phyloP scores from a whole-genome alignment of 73 alveolate genomes.

The Tetrahymena thermophila region DNA sequence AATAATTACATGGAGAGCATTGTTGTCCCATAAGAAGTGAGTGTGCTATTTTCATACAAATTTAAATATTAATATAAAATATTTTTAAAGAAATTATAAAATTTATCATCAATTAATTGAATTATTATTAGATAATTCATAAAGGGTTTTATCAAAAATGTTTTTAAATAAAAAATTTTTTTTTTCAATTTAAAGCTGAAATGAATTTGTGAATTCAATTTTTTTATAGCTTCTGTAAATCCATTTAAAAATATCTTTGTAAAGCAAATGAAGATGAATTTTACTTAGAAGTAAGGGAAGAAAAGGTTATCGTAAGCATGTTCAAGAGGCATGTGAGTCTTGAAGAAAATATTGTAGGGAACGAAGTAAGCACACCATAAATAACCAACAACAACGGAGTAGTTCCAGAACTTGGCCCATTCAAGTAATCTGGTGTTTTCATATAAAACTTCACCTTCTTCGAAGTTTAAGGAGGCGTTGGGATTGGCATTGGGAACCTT shows the following conservation, averaged over 20 bases:
- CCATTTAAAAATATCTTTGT: too few relatives aligned
- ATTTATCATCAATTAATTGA: background rate
- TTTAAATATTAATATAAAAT: background rate
- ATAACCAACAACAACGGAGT: constrained; percentile 37
- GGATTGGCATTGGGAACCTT: constrained; percentile 79
- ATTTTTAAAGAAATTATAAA: too few relatives aligned
- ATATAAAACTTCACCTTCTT: constrained; percentile 71
- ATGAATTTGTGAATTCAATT: too few relatives aligned
- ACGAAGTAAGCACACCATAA: constrained; percentile 48
- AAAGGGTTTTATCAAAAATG: too few relatives aligned
- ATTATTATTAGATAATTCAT: too few relatives aligned
- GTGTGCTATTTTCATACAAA: background rate
- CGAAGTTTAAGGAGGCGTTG: constrained; percentile 73
- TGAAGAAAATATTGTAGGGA: constrained; percentile 19
- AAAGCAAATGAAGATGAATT: background rate
- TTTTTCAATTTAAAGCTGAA: too few relatives aligned
- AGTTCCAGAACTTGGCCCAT: constrained; percentile 73
- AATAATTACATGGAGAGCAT: background rate
- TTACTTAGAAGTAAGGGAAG: constrained; percentile 28
- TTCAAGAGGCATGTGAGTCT: constrained; percentile 30
- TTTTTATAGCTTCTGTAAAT: too few relatives aligned
- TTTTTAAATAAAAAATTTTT: too few relatives aligned
- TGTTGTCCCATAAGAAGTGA: background rate
- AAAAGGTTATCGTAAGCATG: constrained; percentile 10
- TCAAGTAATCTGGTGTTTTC: constrained; percentile 69